Conservation (phyloP, 1,284 basidiomycete species). For the Cutaneotrichosporon daszewskae region DNA sequence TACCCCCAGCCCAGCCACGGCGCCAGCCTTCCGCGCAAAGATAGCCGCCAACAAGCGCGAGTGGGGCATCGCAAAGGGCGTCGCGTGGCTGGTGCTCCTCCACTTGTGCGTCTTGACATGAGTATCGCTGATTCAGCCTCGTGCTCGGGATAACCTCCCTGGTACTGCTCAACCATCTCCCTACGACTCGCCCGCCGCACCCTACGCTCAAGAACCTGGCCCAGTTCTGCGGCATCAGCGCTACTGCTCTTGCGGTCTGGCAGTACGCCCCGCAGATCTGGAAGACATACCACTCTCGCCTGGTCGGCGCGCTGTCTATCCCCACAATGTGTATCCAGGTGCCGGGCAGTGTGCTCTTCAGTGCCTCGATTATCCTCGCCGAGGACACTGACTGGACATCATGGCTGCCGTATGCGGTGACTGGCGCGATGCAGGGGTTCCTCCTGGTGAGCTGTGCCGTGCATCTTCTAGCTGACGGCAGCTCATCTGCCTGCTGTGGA, state of each 20-base stretch:
- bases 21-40: background rate
- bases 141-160: slow-evolving; percentile 34
- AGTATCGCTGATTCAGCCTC: slow-evolving; percentile 19
- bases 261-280: slow-evolving; percentile 86
- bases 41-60: slow-evolving; percentile 51
- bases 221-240: slow-evolving; percentile 77
- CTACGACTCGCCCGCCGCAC: slow-evolving; percentile 46
- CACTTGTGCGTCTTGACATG: slow-evolving; percentile 61
- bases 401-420: slow-evolving; percentile 79
- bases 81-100: slow-evolving; percentile 64
- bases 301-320: slow-evolving; percentile 87
- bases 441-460: slow-evolving; percentile 54
- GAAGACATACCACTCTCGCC: slow-evolving; percentile 68
- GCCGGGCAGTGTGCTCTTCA: slow-evolving; percentile 84
- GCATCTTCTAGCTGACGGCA: slow-evolving; percentile 9
- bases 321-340: slow-evolving; percentile 91
- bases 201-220: slow-evolving; percentile 62
- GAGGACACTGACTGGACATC: slow-evolving; percentile 79
- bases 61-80: slow-evolving; percentile 68
- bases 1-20: background rate
- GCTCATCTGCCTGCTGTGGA: slow-evolving; percentile 74
- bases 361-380: slow-evolving; percentile 72
- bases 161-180: slow-evolving; percentile 46
- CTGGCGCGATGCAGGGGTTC: slow-evolving; percentile 76
- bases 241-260: slow-evolving; percentile 66